Conservation (phyloP, 352 stramenopile genomes). For the Phytophthora idaei region DNA sequence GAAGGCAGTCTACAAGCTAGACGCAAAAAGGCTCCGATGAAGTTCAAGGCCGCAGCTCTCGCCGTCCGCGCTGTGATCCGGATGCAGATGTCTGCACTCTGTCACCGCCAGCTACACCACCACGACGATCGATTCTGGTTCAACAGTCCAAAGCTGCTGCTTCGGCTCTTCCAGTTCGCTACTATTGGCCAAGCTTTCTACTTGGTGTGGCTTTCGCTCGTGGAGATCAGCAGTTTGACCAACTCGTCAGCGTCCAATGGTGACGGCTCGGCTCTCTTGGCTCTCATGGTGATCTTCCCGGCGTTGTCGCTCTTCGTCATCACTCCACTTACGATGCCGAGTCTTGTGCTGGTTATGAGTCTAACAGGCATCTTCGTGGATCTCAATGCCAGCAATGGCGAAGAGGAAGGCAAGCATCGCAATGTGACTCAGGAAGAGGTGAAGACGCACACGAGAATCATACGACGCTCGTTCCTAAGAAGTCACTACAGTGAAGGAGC, state of each 20-base stretch:
- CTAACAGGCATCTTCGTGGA: conserved; percentile 88
- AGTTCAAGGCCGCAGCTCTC: conserved; percentile 64
- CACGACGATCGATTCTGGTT: conserved; percentile 89
- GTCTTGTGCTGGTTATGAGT: conserved; percentile 87
- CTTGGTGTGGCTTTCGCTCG: conserved; percentile 84
- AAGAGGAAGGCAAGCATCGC: conserved; percentile 25
- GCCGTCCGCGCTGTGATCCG: conserved; percentile 73
- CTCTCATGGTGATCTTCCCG: conserved; percentile 75
- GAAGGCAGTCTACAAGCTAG: conserved; percentile 1
- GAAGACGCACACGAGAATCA: conserved; percentile 75
- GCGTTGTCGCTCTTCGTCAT: conserved; percentile 74
- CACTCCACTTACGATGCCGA: conserved; percentile 88
- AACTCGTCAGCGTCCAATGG: conserved; percentile 18
- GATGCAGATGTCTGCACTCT: conserved; percentile 90
- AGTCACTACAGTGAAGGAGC: conserved; percentile 63
- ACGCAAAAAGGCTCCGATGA: conserved; percentile 29
- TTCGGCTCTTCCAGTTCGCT: conserved; percentile 85
- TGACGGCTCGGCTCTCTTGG: conserved; percentile 34
- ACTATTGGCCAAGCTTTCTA: conserved; percentile 89
- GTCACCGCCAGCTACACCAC: conserved; percentile 80
- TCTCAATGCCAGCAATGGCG: conserved; percentile 51
- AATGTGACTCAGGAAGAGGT: conserved; percentile 49
- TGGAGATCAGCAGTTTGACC: conserved; percentile 57
- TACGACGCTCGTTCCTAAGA: conserved; percentile 71
- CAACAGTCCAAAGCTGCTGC: conserved; percentile 65